Conservation (phyloP, 441 rosid genomes). For the Gossypium armourianum region DNA sequence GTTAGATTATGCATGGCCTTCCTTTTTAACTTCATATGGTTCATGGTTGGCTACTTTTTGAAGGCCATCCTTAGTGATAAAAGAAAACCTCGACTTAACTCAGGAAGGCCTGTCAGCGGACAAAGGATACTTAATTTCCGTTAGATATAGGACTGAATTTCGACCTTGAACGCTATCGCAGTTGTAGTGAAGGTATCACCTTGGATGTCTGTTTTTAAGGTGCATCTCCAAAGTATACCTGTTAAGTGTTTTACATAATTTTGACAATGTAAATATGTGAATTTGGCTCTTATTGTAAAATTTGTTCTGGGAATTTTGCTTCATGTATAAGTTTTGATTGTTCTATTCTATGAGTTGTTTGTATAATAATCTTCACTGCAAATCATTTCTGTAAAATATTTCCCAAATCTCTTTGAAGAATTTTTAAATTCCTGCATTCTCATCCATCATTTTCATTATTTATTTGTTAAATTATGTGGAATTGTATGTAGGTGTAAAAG, state of each 20-base stretch:
- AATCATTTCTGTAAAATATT: too few relatives aligned
- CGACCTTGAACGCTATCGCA: constrained; percentile 5
- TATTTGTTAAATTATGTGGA: too few relatives aligned
- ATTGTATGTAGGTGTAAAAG: too few relatives aligned
- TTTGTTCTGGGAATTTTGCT: constrained; percentile 11
- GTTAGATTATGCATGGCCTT: constrained; percentile 19
- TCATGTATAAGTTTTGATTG: not conserved
- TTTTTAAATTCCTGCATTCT: too few relatives aligned
- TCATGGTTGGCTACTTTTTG: constrained; percentile 25
- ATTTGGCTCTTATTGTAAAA: constrained; percentile 15
- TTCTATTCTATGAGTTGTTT: not conserved
- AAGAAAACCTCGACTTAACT: constrained; percentile 13
- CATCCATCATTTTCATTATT: too few relatives aligned
- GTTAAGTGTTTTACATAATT: not conserved
- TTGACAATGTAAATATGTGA: constrained; percentile 26
- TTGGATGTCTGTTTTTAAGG: constrained; percentile 22
- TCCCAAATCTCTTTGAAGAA: too few relatives aligned
- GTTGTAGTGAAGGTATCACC: constrained; percentile 8
- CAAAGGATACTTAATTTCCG: constrained; percentile 1
- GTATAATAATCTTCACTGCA: too few relatives aligned
- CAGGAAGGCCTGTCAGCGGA: not conserved
- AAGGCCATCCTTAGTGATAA: constrained; percentile 26
- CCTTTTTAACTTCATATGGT: constrained; percentile 9
- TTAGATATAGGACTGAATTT: not conserved
- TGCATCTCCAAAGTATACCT: constrained; percentile 25